Conservation (phyloP, 345 rosid species). For the Ricinus communis region DNA sequence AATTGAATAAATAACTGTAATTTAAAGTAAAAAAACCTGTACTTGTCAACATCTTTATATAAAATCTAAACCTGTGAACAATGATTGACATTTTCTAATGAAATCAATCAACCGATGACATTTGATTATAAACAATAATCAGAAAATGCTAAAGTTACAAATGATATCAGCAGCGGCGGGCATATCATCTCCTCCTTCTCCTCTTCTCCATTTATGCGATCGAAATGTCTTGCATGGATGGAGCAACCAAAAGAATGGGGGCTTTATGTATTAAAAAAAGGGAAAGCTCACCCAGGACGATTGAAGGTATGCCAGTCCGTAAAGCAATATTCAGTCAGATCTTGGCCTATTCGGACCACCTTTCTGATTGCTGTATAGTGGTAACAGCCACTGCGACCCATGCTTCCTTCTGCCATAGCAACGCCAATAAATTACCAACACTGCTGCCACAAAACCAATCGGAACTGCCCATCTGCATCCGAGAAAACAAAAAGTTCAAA, state of each 20-base stretch:
- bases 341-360: constrained; percentile 62
- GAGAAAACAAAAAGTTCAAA: background rate
- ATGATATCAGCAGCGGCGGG: background rate
- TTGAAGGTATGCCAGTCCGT: constrained; percentile 12
- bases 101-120: constrained; percentile 18
- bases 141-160: constrained; percentile 10
- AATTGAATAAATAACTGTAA: background rate
- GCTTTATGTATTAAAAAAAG: constrained; percentile 24
- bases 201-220: constrained; percentile 13
- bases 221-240: background rate
- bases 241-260: constrained; percentile 24
- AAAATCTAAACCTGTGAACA: constrained; percentile 1
- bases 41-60: background rate
- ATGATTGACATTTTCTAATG: background rate
- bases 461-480: constrained; percentile 90
- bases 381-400: constrained; percentile 70
- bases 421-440: constrained; percentile 72
- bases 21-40: background rate
- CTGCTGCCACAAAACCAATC: constrained; percentile 43
- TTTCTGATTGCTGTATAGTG: constrained; percentile 59
- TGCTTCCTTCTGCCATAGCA: constrained; percentile 78
- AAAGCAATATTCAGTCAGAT: constrained; percentile 52
- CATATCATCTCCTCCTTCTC: constrained; percentile 17
- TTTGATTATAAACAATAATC: constrained; percentile 6
- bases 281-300: constrained; percentile 35